Evolutionary conservation across 2,329 filamentous ascomycete species (phyloP), one percentile per base, ranked within the genome.

Genomic region (Alternaria gansuensis): DNA sequence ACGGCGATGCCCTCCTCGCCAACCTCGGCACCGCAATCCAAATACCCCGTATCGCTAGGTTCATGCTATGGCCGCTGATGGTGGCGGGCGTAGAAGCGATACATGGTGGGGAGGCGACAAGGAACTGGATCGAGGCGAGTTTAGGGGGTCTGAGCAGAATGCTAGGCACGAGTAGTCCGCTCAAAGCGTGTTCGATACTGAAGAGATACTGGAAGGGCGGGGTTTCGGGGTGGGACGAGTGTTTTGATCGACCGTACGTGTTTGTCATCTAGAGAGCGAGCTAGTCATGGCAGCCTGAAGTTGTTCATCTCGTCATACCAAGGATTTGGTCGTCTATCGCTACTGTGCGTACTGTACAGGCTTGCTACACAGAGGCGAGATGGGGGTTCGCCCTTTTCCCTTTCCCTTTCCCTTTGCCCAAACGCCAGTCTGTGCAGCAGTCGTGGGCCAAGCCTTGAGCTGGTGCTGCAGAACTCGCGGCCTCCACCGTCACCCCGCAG

Each of bases 61-160:
- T 69, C 24, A 51, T 70, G 10, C 48, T 65, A n/a, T 75, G 69
- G 63, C 68, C 70, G 7, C 53, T 75, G 5, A 58, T 66, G 0
- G 66, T 75, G 11, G 67, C 68, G 10, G 71, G 72, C 2, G 69
- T 73, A 5, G 69, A 73, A 53, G 69, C 70, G 3, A 63, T 53
- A 2, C 65, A 68, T 28, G 48, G 68, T n/a, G 53, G 63, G 7
- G 51, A 64, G 41, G 58, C 46, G 6, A 64, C 56, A 4, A 60
- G 63, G 26, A 40, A 48, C 17, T 71, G 68, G 67, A 61, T 75
- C 24, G 68, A 66, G n/a, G 33, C 63, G 8, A 43, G 51, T 28
- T 34, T 73, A 13, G 43, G 21, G 8, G 58, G 68, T 2, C 13
- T 68, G 13, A 71, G 70, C 51, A 57, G 59, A 6, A 23, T 57